These are phyloP conservation scores for Candida taoyuanica DNA, from an alignment of 805 yeast species.

Conservation along the genomic window DNA sequence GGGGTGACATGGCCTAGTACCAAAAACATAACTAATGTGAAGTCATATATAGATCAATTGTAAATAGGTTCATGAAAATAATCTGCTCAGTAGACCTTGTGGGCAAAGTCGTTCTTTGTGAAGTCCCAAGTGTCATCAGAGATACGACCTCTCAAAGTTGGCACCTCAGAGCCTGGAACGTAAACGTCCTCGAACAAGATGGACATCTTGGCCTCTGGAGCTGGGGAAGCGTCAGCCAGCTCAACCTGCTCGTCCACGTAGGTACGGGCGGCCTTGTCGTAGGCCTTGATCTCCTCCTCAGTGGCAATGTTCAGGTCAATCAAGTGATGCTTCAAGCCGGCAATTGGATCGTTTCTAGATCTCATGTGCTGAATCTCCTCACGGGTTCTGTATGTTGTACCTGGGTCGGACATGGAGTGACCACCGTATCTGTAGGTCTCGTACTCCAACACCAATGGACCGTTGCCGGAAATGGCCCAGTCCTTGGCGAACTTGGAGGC, in stretches of 20 bases:
- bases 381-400: constrained; percentile 99
- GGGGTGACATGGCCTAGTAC: no score
- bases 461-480: constrained; percentile 90
- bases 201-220: constrained; percentile 94
- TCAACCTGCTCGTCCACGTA: constrained; percentile 93
- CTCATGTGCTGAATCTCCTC: constrained; percentile 99
- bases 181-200: constrained; percentile 95
- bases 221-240: constrained; percentile 88
- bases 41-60: no score
- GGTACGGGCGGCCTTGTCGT: constrained; percentile 95
- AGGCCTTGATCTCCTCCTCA: constrained; percentile 90
- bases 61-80: no score
- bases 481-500: constrained; percentile 97
- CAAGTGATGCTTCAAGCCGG: constrained; percentile 86
- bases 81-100: constrained; percentile 25
- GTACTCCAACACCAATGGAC: constrained; percentile 93
- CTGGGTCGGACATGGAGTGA: constrained; percentile 99
- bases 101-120: constrained; percentile 40
- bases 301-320: constrained; percentile 81
- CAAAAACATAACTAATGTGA: no score
- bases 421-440: constrained; percentile 99
- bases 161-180: constrained; percentile 89
- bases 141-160: constrained; percentile 93
- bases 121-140: constrained; percentile 93
- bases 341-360: constrained; percentile 96